phyloP scores from a whole-genome alignment of 768 basidiomycete species.

The Phlebiopsis gigantea region DNA sequence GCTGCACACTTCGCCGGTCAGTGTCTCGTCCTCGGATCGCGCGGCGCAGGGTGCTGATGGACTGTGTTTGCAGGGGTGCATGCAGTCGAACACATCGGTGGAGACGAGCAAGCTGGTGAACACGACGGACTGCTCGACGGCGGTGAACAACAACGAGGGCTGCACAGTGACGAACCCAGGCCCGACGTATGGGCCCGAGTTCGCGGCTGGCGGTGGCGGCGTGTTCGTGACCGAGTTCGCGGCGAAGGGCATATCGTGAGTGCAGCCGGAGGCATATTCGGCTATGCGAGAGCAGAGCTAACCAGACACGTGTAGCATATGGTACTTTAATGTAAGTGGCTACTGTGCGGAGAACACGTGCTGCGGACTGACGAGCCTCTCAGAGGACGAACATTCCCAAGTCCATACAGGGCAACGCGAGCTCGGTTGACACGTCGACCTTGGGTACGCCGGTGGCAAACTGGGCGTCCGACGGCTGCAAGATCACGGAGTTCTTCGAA shows the following conservation, averaged over 20 bases:
- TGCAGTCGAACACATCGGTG: conserved; percentile 37
- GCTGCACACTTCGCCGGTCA: conserved; percentile 57
- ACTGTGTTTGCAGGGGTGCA: conserved; percentile 40
- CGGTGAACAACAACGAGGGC: conserved; percentile 54
- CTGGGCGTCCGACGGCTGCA: conserved; percentile 57
- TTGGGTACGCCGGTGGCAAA: conserved; percentile 68
- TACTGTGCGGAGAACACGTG: background rate
- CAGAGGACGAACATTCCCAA: conserved; percentile 42
- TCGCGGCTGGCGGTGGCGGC: conserved; percentile 64
- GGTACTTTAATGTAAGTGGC: conserved; percentile 52
- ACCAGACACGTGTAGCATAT: conserved; percentile 36
- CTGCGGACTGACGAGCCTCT: background rate
- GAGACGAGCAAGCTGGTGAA: conserved; percentile 48
- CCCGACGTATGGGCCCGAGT: conserved; percentile 53
- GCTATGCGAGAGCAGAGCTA: background rate
- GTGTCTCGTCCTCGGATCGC: conserved; percentile 14
- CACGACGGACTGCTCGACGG: conserved; percentile 55
- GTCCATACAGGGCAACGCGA: conserved; percentile 41
- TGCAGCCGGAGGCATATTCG: conserved; percentile 1
- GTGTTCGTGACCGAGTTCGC: conserved; percentile 74
- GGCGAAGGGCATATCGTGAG: conserved; percentile 57
- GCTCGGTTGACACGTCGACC: conserved; percentile 46
- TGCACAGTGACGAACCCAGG: conserved; percentile 57
- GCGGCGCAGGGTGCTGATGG: background rate
- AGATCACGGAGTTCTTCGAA: conserved; percentile 46